Percentiles rank a stretch among this genome's conserved stretches.
Conservation (phyloP, 129 eudicot species). For the Helichrysum umbraculigerum region DNA sequence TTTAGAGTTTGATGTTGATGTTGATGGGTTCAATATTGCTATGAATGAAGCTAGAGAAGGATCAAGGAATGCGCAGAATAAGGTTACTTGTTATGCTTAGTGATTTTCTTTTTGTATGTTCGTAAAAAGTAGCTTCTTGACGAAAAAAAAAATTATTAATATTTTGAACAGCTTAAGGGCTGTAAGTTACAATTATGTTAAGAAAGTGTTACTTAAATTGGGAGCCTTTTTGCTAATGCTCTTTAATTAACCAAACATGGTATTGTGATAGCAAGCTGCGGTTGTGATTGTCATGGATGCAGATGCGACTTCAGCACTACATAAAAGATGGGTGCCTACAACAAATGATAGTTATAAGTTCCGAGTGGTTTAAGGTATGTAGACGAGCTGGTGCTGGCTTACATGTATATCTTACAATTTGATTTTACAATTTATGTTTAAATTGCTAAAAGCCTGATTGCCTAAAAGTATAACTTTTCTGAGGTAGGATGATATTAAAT, state of each 20-base stretch:
- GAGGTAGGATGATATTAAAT: slow-evolving; percentile 3
- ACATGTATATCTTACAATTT: slow-evolving; percentile 1
- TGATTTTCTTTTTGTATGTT: background rate
- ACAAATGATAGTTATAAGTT: slow-evolving; percentile 78
- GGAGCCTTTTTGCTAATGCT: background rate
- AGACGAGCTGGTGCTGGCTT: slow-evolving; percentile 3
- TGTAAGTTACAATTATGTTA: background rate
- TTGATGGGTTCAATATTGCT: slow-evolving; percentile 66
- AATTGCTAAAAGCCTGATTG: background rate
- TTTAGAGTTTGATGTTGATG: slow-evolving; percentile 76
- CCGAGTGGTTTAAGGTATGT: slow-evolving; percentile 83
- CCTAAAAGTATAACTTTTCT: background rate
- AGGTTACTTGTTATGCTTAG: slow-evolving; percentile 43
- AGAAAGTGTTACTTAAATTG: background rate
- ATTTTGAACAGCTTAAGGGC: background rate
- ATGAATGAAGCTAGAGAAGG: slow-evolving; percentile 96
- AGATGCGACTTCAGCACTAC: slow-evolving; percentile 88
- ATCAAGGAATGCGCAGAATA: slow-evolving; percentile 90
- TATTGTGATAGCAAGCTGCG: slow-evolving; percentile 68
- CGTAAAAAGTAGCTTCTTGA: slow-evolving; percentile 3
- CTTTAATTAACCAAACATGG: background rate
- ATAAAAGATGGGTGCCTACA: slow-evolving; percentile 63
- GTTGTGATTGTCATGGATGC: slow-evolving; percentile 81
- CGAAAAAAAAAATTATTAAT: background rate
- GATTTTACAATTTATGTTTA: background rate